Conservation (phyloP, 495 filamentous ascomycete species). For the Xylaria curta region DNA sequence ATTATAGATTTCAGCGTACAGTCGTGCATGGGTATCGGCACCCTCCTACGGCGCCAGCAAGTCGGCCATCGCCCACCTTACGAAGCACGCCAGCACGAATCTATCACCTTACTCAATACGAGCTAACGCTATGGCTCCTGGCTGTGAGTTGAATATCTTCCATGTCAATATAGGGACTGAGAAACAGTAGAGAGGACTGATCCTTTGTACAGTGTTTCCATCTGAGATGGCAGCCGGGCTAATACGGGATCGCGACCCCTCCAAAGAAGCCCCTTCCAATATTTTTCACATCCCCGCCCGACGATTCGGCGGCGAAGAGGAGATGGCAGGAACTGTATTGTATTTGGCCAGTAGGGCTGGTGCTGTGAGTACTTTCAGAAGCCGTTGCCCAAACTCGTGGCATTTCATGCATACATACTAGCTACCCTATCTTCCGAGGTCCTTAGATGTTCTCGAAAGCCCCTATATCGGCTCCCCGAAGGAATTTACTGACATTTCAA, state of each 20-base stretch:
- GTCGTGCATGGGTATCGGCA: conserved; percentile 45
- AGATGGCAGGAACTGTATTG: conserved; percentile 59
- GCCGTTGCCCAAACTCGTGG: too few species aligned
- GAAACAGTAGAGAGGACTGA: background rate
- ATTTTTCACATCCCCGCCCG: conserved; percentile 52
- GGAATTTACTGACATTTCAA: background rate
- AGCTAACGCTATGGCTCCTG: conserved; percentile 64
- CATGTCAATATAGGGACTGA: too few species aligned
- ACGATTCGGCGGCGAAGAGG: conserved; percentile 55
- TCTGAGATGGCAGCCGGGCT: conserved; percentile 55
- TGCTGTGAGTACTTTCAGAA: conserved; percentile 28
- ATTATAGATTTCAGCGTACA: conserved; percentile 43
- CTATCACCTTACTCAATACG: conserved; percentile 58
- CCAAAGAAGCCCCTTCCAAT: conserved; percentile 30
- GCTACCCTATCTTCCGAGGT: background rate
- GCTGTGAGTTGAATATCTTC: conserved; percentile 48
- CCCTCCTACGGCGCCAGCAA: conserved; percentile 63
- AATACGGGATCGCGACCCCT: conserved; percentile 44
- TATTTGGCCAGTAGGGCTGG: conserved; percentile 48
- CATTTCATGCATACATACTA: background rate
- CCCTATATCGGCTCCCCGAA: background rate
- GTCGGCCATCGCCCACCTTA: conserved; percentile 56
- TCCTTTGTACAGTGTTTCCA: conserved; percentile 50
- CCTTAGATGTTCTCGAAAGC: background rate
- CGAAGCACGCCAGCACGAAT: conserved; percentile 59